phyloP scores from a whole-genome alignment of 2,329 filamentous ascomycete genomes.

The Phymatotrichopsis omnivora region DNA sequence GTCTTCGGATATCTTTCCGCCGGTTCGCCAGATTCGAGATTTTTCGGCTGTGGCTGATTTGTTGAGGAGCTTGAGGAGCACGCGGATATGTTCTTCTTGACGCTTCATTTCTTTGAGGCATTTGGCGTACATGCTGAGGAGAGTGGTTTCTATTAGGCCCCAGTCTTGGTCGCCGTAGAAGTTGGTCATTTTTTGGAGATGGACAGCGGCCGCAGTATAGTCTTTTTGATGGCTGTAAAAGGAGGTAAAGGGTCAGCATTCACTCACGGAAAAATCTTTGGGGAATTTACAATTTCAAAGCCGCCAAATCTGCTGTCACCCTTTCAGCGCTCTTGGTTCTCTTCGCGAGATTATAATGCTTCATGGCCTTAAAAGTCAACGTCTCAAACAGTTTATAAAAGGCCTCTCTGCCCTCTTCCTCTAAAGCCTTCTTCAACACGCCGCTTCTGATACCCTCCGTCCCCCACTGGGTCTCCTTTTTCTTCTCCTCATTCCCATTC shows the following conservation, averaged over 20 bases:
- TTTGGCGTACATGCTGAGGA: constrained; percentile 74
- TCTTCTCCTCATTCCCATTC: constrained; percentile 31
- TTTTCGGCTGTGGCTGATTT: constrained; percentile 47
- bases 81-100: constrained; percentile 67
- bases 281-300: constrained; percentile 54
- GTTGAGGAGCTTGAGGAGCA: constrained; percentile 61
- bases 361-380: constrained; percentile 72
- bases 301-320: constrained; percentile 72
- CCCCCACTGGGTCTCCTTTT: constrained; percentile 23
- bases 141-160: constrained; percentile 67
- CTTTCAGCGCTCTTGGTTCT: constrained; percentile 67
- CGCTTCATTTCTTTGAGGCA: constrained; percentile 69
- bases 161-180: constrained; percentile 71
- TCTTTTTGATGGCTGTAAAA: constrained; percentile 51
- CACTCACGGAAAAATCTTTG: no score
- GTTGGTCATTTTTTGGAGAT: constrained; percentile 67
- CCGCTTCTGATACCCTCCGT: constrained; percentile 41
- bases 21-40: constrained; percentile 28
- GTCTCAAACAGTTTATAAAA: constrained; percentile 43
- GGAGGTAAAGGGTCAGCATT: no score
- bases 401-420: constrained; percentile 50
- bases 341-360: constrained; percentile 70
- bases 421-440: constrained; percentile 51
- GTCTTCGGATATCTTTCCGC: constrained; percentile 8
- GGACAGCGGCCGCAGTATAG: constrained; percentile 60